Base-by-base conservation (phyloP, 2,329 filamentous ascomycete genomes). In the Fusarium sp. region DNA sequence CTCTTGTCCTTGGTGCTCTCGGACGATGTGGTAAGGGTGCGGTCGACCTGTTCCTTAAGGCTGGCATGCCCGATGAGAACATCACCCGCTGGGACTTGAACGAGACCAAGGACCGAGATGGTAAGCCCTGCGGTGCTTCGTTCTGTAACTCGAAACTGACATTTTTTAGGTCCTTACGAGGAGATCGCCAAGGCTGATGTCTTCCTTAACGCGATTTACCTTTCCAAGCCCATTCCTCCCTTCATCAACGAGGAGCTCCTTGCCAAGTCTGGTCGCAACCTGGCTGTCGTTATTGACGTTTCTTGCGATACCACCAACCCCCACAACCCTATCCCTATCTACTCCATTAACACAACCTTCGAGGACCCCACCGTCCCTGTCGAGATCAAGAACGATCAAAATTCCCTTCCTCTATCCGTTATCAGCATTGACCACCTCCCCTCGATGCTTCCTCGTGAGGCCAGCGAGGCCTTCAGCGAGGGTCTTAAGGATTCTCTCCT, bases 341-440 rank as follows among this genome's bases (percentile, higher is more conserved):
- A 97, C 84, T 86, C 86, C 72, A 89, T 92, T 78, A 92, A 93
- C 80, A 97, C 92, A 49, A 96, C 93, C 23, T 98, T 98, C 78
- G 88, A 90, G 78, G 89, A 92, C 78, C 95, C 94, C n/a, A 97
- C 93, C 2, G 90, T 97, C 0, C 87, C 90, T 2, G 92, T 96
- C 25, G 83, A 88, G 34, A 80, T 89, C 85, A 69, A 88, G 82
- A 75, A 85, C 80, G 78, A 83, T 57, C 71, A 77, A 49, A 77
- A 77, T 69, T 82, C 83, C 55, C 87, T 89, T 1, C 86, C 87
- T 10, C 82, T 97, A 59, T 90, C 88, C 49, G 92, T 98, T 73
- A 97, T 98, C 80, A 92, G 89, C 78, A 96, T 97, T 76, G 93
- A 97, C 80, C 93, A 97, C 78, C 85, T 97, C 55, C 93, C 93